Conservation (phyloP, 768 basidiomycete genomes). For the Sarcomyxa edulis region DNA sequence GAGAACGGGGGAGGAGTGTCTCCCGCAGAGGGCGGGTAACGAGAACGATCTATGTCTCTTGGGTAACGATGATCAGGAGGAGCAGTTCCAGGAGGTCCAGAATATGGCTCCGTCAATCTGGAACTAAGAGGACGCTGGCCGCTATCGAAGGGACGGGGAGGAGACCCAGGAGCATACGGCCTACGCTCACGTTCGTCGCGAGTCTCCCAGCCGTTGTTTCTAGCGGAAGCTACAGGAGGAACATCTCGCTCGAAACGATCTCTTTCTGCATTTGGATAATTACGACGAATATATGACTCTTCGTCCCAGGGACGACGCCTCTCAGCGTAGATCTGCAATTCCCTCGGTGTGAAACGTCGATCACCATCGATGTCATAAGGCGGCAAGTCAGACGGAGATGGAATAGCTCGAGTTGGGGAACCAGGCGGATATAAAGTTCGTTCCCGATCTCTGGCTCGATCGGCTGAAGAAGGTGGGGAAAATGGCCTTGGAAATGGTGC, state of each 20-base stretch:
- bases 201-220: conserved; percentile 32
- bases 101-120: conserved; percentile 7
- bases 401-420: conserved; percentile 20
- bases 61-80: conserved; percentile 14
- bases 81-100: conserved; percentile 2
- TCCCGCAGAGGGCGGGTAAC: conserved; percentile 18
- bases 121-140: conserved; percentile 5
- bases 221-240: conserved; percentile 16
- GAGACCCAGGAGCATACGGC: background rate
- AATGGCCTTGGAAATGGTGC: conserved; percentile 20
- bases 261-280: conserved; percentile 23
- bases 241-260: conserved; percentile 33
- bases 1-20: conserved; percentile 25
- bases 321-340: conserved; percentile 12
- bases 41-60: no score
- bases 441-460: conserved; percentile 26
- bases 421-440: conserved; percentile 23
- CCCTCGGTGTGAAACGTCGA: conserved; percentile 20
- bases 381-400: conserved; percentile 17
- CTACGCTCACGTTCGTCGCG: conserved; percentile 35
- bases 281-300: conserved; percentile 31
- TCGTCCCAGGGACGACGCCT: conserved; percentile 31
- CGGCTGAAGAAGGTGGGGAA: conserved; percentile 26
- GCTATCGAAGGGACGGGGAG: conserved; percentile 5
- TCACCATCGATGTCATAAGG: conserved; percentile 26